These are phyloP conservation scores for Alternaria sp. DNA, from an alignment of 2,329 filamentous ascomycete genomes.

Conservation along the genomic window DNA sequence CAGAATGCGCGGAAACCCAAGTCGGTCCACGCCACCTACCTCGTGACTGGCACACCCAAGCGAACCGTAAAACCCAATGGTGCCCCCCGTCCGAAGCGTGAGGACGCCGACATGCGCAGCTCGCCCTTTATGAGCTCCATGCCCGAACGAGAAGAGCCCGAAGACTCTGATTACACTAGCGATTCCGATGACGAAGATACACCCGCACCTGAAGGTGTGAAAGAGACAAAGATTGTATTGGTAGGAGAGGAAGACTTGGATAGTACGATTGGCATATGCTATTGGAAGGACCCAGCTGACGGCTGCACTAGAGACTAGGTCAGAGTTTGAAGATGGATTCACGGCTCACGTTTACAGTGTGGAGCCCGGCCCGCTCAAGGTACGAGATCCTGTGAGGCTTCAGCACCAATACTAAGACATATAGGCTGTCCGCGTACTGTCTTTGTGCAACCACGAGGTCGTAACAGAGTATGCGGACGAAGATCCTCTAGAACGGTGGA, in stretches of 20 bases:
- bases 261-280: slow-evolving; percentile 53
- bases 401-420: slow-evolving; percentile 42
- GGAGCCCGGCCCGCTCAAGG: slow-evolving; percentile 71
- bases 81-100: slow-evolving; percentile 56
- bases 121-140: slow-evolving; percentile 72
- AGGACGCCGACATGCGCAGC: slow-evolving; percentile 70
- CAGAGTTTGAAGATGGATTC: slow-evolving; percentile 72
- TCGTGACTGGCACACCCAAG: slow-evolving; percentile 74
- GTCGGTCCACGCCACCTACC: slow-evolving; percentile 89
- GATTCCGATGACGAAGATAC: slow-evolving; percentile 52
- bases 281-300: slow-evolving; percentile 15
- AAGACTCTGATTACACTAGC: slow-evolving; percentile 29
- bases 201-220: slow-evolving; percentile 39
- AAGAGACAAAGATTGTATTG: slow-evolving; percentile 67
- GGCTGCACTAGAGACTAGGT: slow-evolving; percentile 63
- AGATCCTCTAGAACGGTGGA: slow-evolving; percentile 64
- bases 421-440: slow-evolving; percentile 71
- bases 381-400: slow-evolving; percentile 36
- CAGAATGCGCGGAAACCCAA: slow-evolving; percentile 77
- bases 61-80: slow-evolving; percentile 45
- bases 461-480: slow-evolving; percentile 62
- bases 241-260: slow-evolving; percentile 75
- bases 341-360: slow-evolving; percentile 90
- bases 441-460: slow-evolving; percentile 71
- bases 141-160: slow-evolving; percentile 53